Conservation (phyloP, 768 basidiomycete genomes). For the Leccinum sublutescens region DNA sequence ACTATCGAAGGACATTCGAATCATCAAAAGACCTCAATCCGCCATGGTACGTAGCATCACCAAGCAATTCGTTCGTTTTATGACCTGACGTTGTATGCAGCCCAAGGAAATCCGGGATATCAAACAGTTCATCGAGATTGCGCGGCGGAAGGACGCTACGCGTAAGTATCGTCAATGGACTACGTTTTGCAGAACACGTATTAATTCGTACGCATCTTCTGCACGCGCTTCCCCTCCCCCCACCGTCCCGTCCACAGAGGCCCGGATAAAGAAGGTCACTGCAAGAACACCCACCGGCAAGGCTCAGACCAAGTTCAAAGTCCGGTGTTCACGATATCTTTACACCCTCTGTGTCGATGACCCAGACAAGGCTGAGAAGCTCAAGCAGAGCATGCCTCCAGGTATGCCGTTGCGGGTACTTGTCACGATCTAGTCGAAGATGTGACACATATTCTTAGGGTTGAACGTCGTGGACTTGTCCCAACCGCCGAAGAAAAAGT, state of each 20-base stretch:
- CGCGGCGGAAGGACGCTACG: conserved; percentile 94
- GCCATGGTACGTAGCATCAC: conserved; percentile 27
- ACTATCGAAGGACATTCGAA: background rate
- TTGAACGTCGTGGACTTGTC: conserved; percentile 71
- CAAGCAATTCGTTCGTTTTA: background rate
- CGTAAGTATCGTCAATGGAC: conserved; percentile 56
- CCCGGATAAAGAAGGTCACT: conserved; percentile 94
- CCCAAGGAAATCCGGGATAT: conserved; percentile 98
- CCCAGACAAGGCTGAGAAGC: conserved; percentile 97
- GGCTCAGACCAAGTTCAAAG: conserved; percentile 95
- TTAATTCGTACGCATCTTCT: background rate
- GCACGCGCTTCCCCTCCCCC: background rate
- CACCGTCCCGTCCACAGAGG: conserved; percentile 54
- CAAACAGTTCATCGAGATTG: conserved; percentile 97
- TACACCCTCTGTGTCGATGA: conserved; percentile 98
- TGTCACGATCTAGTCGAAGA: background rate
- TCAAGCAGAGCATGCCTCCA: conserved; percentile 92
- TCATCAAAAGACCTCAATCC: conserved; percentile 15
- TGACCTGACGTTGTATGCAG: conserved; percentile 40
- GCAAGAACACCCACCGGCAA: conserved; percentile 67
- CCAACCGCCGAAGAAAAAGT: conserved; percentile 66
- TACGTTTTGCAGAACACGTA: background rate
- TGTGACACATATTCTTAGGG: conserved; percentile 41
- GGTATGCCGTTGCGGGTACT: conserved; percentile 52
- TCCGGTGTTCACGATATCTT: conserved; percentile 92